Percentiles rank a stretch among this genome's conserved stretches.
phyloP scores from a whole-genome alignment of 257 asterid genomes.

The Salvia hispanica region DNA sequence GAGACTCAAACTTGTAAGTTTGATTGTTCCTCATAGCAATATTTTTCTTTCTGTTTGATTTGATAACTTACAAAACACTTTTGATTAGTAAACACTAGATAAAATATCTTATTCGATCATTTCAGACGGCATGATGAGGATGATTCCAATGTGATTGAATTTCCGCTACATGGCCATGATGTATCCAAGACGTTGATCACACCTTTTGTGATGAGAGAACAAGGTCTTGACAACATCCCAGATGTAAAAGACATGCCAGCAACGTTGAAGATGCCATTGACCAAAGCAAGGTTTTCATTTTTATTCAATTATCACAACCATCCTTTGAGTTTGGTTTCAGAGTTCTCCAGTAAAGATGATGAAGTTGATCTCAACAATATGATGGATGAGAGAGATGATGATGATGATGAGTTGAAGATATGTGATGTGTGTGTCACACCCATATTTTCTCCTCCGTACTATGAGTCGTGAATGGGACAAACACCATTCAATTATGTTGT shows the following conservation, averaged over 20 bases:
- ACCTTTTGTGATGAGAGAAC: constrained; percentile 20
- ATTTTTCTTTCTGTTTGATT: too few relatives aligned
- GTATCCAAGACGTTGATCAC: neutral
- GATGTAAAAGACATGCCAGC: too few relatives aligned
- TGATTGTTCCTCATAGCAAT: too few relatives aligned
- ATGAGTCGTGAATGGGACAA: neutral
- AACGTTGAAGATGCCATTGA: too few relatives aligned
- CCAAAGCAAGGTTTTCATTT: neutral
- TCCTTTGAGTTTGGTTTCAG: constrained; percentile 14
- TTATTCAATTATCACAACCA: constrained; percentile 1
- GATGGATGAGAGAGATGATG: too few relatives aligned
- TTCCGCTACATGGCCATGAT: constrained; percentile 1
- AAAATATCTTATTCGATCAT: neutral
- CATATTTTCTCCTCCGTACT: too few relatives aligned
- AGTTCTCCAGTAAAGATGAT: neutral
- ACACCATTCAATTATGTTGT: neutral
- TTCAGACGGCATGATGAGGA: neutral
- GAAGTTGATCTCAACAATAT: neutral
- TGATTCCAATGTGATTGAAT: neutral
- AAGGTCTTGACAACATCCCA: neutral
- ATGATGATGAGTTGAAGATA: too few relatives aligned
- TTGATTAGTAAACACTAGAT: too few relatives aligned
- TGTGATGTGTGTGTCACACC: too few relatives aligned
- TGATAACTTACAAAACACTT: too few relatives aligned
- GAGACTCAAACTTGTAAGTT: too few relatives aligned